Evolutionary conservation across 148 eudicot species (phyloP).

Genomic region (Fallopia convolvulus): DNA sequence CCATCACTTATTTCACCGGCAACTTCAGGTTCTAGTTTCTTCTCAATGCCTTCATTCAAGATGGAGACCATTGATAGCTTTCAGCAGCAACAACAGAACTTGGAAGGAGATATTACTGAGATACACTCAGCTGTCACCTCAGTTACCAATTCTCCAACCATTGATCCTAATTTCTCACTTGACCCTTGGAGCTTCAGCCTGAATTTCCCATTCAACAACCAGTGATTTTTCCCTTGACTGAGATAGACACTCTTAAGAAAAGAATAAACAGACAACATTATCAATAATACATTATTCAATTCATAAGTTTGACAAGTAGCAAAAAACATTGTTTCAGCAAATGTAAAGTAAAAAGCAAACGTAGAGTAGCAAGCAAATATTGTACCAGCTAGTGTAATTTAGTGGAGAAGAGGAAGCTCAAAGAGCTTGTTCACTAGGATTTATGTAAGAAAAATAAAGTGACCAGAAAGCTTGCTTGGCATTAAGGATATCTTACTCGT

Average conservation of each 20-base stretch:
- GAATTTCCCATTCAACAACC: constrained; percentile 42
- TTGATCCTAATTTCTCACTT: constrained; percentile 44
- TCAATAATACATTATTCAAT: neutral
- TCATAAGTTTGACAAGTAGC: neutral
- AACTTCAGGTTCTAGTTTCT: constrained; percentile 53
- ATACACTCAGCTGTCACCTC: constrained; percentile 60
- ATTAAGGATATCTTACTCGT: too few species aligned
- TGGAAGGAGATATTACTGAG: constrained; percentile 44
- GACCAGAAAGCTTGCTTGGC: neutral
- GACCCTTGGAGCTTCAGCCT: constrained; percentile 38
- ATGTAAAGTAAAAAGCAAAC: neutral
- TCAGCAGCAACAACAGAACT: constrained; percentile 31
- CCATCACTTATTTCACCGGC: constrained; percentile 46
- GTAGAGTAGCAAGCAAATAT: neutral
- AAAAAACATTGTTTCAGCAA: neutral
- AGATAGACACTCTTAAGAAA: neutral
- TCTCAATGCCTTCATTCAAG: constrained; percentile 35
- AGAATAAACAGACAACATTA: neutral
- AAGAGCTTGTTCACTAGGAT: neutral
- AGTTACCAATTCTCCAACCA: constrained; percentile 59
- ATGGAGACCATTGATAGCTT: constrained; percentile 30
- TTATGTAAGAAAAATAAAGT: neutral
- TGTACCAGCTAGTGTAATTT: neutral
- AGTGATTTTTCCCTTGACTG: constrained; percentile 26
- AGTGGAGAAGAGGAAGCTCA: neutral